Conservation (phyloP, 257 asterid species). For the Solanum tarapatanum region DNA sequence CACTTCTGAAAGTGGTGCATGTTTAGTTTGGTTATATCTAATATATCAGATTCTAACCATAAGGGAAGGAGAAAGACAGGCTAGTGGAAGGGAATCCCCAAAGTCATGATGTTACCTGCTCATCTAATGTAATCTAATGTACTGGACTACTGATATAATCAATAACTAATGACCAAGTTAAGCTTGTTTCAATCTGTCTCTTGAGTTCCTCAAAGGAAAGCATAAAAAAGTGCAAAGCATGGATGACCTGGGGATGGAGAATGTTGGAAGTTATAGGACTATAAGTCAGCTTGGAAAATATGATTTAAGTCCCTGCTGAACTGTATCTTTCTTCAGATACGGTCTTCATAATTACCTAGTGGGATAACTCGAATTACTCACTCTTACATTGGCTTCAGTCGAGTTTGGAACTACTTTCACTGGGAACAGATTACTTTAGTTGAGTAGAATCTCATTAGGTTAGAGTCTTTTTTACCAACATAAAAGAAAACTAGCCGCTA, state of each 20-base stretch:
- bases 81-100: not conserved
- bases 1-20: slow-evolving; percentile 1
- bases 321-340: not conserved
- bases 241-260: not conserved
- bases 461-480: not conserved
- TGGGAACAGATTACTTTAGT: not conserved
- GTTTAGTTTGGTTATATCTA: not conserved
- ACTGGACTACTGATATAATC: not conserved
- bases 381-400: not conserved
- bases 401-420: not conserved
- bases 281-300: not conserved
- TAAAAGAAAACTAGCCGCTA: not conserved
- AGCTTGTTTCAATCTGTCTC: not conserved
- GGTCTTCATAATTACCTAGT: not conserved
- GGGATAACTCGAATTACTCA: not conserved
- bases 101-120: not conserved
- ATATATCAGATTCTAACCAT: not conserved
- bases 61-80: not conserved
- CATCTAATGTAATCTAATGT: not conserved
- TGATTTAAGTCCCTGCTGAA: not conserved
- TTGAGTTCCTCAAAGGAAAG: not conserved
- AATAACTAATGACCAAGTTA: not conserved
- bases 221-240: not conserved
- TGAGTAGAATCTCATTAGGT: not conserved
- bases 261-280: not conserved